phyloP scores from a whole-genome alignment of 306 rosid genomes.

The Quercus rubra region DNA sequence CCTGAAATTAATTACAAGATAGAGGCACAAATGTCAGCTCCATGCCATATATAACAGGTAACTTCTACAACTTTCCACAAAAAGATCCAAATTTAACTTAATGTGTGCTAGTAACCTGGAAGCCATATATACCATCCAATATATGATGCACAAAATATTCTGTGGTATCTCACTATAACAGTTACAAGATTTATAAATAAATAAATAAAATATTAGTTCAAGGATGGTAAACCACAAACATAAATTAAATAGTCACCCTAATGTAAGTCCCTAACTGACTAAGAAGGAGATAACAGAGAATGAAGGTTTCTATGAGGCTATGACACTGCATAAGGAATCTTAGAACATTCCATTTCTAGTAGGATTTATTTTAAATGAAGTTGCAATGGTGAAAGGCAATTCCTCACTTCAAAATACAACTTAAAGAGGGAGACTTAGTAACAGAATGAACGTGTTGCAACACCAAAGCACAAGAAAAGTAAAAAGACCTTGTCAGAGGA shows the following conservation, averaged over 20 bases:
- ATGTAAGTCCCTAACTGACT: conserved; percentile 6
- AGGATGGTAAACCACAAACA: neutral
- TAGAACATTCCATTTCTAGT: neutral
- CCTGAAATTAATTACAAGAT: conserved; percentile 40
- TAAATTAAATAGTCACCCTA: neutral
- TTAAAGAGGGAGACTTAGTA: neutral
- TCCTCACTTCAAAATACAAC: neutral
- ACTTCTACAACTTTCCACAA: conserved; percentile 2
- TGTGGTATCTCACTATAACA: neutral
- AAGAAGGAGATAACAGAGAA: neutral
- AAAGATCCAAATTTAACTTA: conserved; percentile 11
- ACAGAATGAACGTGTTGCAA: neutral
- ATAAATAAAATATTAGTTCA: neutral
- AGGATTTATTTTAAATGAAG: neutral
- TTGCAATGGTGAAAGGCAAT: neutral
- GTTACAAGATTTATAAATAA: neutral
- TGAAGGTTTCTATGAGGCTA: neutral
- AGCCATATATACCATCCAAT: conserved; percentile 5
- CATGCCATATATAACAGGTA: conserved; percentile 9
- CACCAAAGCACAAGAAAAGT: conserved; percentile 6
- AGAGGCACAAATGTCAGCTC: conserved; percentile 12
- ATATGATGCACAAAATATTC: neutral
- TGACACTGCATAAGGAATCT: neutral
- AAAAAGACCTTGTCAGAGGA: conserved; percentile 71
- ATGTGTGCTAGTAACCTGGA: neutral